Evolutionary conservation across 306 rosid species (phyloP).

Genomic region (Pterocarpus macrocarpus): DNA sequence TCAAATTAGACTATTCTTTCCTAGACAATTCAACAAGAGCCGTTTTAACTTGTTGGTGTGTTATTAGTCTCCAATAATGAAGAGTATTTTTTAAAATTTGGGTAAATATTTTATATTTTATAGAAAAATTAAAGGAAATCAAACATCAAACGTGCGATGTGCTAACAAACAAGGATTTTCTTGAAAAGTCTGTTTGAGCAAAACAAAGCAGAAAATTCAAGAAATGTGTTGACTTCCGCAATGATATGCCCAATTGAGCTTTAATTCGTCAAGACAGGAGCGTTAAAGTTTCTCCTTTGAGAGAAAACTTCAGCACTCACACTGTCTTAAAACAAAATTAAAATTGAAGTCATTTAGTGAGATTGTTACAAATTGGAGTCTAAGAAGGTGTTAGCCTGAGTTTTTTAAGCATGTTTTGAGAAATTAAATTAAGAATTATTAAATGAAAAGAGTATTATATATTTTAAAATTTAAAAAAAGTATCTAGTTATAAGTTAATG

Average conservation of each 20-base stretch:
- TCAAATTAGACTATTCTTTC: not conserved
- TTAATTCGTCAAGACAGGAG: not conserved
- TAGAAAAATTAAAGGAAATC: not conserved
- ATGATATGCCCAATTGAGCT: not conserved
- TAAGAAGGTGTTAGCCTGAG: too few relatives aligned
- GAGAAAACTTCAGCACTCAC: not conserved
- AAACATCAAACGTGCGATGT: not conserved
- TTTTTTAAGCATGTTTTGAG: not conserved
- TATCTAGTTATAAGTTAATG: not conserved
- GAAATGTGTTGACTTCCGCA: not conserved
- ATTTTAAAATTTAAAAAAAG: not conserved
- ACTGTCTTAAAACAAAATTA: not conserved
- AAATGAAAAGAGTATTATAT: not conserved
- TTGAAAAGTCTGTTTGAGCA: not conserved
- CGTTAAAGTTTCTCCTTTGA: not conserved
- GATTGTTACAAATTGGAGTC: not conserved
- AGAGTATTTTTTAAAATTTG: too few relatives aligned
- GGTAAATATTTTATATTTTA: too few relatives aligned
- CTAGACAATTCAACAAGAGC: not conserved
- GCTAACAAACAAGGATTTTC: not conserved
- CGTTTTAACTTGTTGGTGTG: not conserved
- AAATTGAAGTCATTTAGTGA: not conserved
- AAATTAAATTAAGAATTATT: not conserved
- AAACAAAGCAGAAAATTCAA: not conserved
- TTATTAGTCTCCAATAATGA: not conserved